Percentiles rank a stretch among this genome's conserved stretches.
Conservation (phyloP, 164 flowering plant species). For the Stephania cephalantha region DNA sequence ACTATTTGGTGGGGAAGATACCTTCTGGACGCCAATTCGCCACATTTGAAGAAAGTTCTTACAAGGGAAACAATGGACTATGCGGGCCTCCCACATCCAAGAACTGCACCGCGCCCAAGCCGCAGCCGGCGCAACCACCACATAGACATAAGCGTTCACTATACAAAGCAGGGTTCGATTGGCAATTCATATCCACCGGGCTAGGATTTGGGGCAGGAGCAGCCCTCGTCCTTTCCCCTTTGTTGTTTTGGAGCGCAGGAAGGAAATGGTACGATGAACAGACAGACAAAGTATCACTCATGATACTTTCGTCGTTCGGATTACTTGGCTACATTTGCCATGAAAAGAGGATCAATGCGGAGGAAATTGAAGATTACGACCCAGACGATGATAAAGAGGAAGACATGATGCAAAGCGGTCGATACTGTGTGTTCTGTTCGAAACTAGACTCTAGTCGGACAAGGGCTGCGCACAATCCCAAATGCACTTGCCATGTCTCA, state of each 20-base stretch:
- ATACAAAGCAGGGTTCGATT: constrained; percentile 21
- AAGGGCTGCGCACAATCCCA: constrained; percentile 42
- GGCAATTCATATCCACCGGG: neutral
- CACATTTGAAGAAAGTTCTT: constrained; percentile 22
- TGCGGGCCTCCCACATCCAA: constrained; percentile 26
- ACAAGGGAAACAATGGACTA: constrained; percentile 25
- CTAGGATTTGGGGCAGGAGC: constrained; percentile 32
- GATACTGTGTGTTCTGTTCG: constrained; percentile 60
- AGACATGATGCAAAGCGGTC: constrained; percentile 15
- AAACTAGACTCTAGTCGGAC: constrained; percentile 43
- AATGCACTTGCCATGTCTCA: constrained; percentile 42
- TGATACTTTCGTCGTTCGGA: constrained; percentile 25
- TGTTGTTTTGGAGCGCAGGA: constrained; percentile 32
- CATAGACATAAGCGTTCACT: neutral
- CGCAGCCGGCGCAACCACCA: neutral
- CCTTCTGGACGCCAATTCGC: constrained; percentile 27
- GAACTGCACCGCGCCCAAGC: neutral
- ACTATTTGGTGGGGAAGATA: constrained; percentile 25
- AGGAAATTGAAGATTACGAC: neutral
- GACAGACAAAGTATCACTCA: constrained; percentile 20
- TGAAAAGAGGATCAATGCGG: constrained; percentile 8
- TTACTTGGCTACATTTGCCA: constrained; percentile 18
- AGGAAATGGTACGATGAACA: constrained; percentile 31
- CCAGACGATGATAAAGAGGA: constrained; percentile 16
- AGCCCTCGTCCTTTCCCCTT: constrained; percentile 30